Conservation (phyloP, 345 rosid genomes). For the Lenwebbia sp. region DNA sequence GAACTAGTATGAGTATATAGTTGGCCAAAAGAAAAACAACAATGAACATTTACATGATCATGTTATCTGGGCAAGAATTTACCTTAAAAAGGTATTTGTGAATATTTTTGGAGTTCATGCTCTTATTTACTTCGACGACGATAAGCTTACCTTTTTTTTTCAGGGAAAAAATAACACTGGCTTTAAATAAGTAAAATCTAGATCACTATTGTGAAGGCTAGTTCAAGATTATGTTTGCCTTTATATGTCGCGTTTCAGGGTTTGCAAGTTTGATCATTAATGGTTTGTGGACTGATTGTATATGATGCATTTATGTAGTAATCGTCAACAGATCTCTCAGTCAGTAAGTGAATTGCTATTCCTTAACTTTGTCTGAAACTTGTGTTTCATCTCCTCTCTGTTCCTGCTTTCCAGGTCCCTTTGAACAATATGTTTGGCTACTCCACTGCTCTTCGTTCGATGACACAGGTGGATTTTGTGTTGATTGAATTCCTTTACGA, state of each 20-base stretch:
- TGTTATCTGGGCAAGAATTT: background rate
- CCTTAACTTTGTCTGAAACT: background rate
- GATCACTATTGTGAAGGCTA: background rate
- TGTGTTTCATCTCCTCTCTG: background rate
- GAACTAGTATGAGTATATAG: background rate
- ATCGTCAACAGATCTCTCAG: background rate
- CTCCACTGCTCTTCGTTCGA: conserved; percentile 89
- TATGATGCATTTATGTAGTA: background rate
- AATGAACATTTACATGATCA: background rate
- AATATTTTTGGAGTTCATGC: background rate
- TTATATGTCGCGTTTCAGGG: background rate
- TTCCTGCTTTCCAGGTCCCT: conserved; percentile 54
- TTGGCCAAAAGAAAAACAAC: background rate
- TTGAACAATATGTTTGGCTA: conserved; percentile 98
- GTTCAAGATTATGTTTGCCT: background rate
- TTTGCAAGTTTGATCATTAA: background rate
- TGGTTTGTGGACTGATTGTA: background rate
- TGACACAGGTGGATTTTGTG: conserved; percentile 63
- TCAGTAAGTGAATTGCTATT: background rate
- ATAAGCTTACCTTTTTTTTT: background rate
- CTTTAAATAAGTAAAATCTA: background rate
- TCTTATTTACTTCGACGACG: background rate
- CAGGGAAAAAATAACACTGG: background rate
- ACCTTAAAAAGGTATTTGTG: background rate
- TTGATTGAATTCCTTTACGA: background rate